Evolutionary conservation across 2,329 filamentous ascomycete species (phyloP).

Genomic region (Ophiostoma himal-ulmi): DNA sequence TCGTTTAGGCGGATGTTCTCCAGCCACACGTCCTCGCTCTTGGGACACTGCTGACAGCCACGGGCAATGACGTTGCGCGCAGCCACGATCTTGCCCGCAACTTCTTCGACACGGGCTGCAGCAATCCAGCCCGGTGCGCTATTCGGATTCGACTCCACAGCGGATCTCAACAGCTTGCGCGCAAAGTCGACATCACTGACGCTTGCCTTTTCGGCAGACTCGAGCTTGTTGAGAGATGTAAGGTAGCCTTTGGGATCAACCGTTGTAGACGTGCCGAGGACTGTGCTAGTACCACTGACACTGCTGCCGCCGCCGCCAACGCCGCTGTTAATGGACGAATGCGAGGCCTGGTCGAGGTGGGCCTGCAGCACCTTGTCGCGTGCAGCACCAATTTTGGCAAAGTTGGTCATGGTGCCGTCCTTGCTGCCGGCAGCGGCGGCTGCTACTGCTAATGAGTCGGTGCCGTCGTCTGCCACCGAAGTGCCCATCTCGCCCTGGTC

Average conservation of each 20-base stretch:
- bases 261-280: slow-evolving; percentile 75
- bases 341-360: slow-evolving; percentile 61
- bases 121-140: slow-evolving; percentile 96
- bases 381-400: slow-evolving; percentile 92
- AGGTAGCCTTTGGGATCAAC: slow-evolving; percentile 96
- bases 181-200: slow-evolving; percentile 95
- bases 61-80: slow-evolving; percentile 82
- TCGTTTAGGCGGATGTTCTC: slow-evolving; percentile 94
- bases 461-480: slow-evolving; percentile 76
- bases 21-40: slow-evolving; percentile 91
- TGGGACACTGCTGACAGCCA: slow-evolving; percentile 85
- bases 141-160: slow-evolving; percentile 93
- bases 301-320: background rate
- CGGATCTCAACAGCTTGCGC: slow-evolving; percentile 85
- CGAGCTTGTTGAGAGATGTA: slow-evolving; percentile 79
- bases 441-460: slow-evolving; percentile 36
- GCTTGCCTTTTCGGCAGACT: slow-evolving; percentile 73
- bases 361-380: slow-evolving; percentile 94
- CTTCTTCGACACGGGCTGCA: slow-evolving; percentile 82
- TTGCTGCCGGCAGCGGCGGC: slow-evolving; percentile 45
- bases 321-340: slow-evolving; percentile 54
- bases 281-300: slow-evolving; percentile 55
- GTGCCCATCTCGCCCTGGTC: slow-evolving; percentile 78
- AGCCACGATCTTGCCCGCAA: slow-evolving; percentile 84
- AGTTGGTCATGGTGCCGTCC: slow-evolving; percentile 90